Evolutionary conservation across 768 basidiomycete genomes (phyloP).

Genomic region (Kwoniella europaea): DNA sequence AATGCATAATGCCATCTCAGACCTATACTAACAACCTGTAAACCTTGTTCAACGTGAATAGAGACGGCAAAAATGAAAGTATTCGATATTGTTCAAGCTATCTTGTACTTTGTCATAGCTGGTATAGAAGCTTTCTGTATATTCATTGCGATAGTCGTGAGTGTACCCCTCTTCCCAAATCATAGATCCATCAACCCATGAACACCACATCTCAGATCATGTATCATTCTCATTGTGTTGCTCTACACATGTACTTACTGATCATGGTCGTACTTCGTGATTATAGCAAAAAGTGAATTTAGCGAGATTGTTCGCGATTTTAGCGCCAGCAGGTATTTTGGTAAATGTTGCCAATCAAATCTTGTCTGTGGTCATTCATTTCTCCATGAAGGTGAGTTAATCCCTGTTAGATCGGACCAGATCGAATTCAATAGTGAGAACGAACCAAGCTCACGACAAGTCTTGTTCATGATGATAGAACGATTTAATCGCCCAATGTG

Average conservation of each 20-base stretch:
- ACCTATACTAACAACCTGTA: no score
- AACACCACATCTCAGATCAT: no score
- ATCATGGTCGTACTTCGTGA: not conserved
- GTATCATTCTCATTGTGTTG: not conserved
- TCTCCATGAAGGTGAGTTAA: constrained; percentile 42
- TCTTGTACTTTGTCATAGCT: constrained; percentile 45
- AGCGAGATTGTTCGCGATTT: constrained; percentile 34
- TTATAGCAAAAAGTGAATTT: constrained; percentile 41
- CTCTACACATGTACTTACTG: not conserved
- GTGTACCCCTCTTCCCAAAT: not conserved
- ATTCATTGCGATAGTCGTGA: constrained; percentile 39
- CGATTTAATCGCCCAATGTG: constrained; percentile 48
- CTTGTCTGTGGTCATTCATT: constrained; percentile 40
- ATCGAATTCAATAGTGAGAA: not conserved
- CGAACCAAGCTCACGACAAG: not conserved
- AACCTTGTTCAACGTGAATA: constrained; percentile 3
- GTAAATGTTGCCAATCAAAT: constrained; percentile 43
- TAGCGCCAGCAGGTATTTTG: constrained; percentile 47
- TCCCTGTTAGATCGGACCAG: not conserved
- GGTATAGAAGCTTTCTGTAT: constrained; percentile 39
- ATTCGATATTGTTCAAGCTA: constrained; percentile 42
- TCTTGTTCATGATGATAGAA: constrained; percentile 14
- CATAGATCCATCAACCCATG: not conserved
- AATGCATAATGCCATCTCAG: no score
- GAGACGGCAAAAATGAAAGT: constrained; percentile 34